These are phyloP conservation scores for Malania oleifera DNA, from an alignment of 164 flowering plant genomes.

Conservation along the genomic window DNA sequence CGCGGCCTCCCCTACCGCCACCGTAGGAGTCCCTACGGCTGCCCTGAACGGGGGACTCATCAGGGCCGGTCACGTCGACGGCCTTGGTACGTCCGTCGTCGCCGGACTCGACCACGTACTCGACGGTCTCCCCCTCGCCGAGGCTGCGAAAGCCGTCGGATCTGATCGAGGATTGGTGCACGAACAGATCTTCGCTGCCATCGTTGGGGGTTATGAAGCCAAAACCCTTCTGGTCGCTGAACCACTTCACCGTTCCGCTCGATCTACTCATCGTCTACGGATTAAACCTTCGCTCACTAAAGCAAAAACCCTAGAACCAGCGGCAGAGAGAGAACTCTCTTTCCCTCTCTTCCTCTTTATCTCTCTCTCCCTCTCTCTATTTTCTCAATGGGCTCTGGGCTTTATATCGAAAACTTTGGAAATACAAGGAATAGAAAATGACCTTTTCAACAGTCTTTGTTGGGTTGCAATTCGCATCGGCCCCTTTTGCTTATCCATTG, in stretches of 20 bases:
- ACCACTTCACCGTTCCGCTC: slow-evolving; percentile 82
- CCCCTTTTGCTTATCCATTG: too few relatives aligned
- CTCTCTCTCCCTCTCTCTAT: neutral
- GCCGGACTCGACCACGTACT: slow-evolving; percentile 54
- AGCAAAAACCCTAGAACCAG: neutral
- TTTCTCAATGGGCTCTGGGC: too few relatives aligned
- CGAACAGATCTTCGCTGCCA: slow-evolving; percentile 91
- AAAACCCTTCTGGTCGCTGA: slow-evolving; percentile 68
- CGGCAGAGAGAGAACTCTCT: neutral
- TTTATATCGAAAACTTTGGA: too few relatives aligned
- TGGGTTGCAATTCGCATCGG: too few relatives aligned
- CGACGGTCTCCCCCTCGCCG: slow-evolving; percentile 70
- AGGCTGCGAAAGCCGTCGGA: slow-evolving; percentile 81
- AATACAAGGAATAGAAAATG: too few relatives aligned
- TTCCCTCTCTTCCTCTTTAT: slow-evolving; percentile 1
- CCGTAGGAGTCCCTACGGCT: slow-evolving; percentile 16
- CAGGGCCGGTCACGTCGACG: slow-evolving; percentile 79
- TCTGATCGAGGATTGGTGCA: slow-evolving; percentile 79
- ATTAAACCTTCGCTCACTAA: neutral
- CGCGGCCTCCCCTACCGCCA: slow-evolving; percentile 16
- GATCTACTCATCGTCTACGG: slow-evolving; percentile 15
- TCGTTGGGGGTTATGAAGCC: slow-evolving; percentile 89
- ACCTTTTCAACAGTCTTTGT: too few relatives aligned
- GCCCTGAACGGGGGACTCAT: slow-evolving; percentile 52
- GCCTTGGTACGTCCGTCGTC: slow-evolving; percentile 74